Percentiles rank a stretch among this genome's conserved stretches.
Evolutionary conservation across 805 yeast genomes (phyloP).

Genomic region (Candida tibetensis): DNA sequence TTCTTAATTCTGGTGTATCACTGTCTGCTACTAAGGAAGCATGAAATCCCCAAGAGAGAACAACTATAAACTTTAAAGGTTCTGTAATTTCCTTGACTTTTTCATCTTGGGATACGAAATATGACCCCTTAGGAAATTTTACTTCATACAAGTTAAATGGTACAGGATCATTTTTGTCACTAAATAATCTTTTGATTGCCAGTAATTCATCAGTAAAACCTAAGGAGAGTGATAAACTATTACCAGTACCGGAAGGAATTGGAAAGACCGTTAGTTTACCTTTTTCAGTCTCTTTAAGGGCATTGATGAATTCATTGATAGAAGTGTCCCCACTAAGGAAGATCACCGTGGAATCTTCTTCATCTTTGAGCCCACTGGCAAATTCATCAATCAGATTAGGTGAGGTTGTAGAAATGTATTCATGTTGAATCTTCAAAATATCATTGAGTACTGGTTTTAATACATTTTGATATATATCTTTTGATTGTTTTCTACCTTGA

Average conservation of each 20-base stretch:
- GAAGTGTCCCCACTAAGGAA: slow-evolving; percentile 88
- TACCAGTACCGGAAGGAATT: slow-evolving; percentile 85
- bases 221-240: slow-evolving; percentile 68
- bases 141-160: slow-evolving; percentile 47
- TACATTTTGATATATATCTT: slow-evolving; percentile 40
- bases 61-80: slow-evolving; percentile 51
- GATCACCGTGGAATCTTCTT: slow-evolving; percentile 41
- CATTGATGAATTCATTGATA: slow-evolving; percentile 70
- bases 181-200: slow-evolving; percentile 37
- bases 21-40: slow-evolving; percentile 81
- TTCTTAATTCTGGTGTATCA: slow-evolving; percentile 64
- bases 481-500: slow-evolving; percentile 29
- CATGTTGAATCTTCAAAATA: slow-evolving; percentile 31
- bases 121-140: slow-evolving; percentile 37
- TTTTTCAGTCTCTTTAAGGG: slow-evolving; percentile 16
- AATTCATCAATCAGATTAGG: slow-evolving; percentile 37
- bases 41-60: slow-evolving; percentile 83
- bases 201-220: slow-evolving; percentile 29
- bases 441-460: slow-evolving; percentile 46
- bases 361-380: slow-evolving; percentile 26
- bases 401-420: slow-evolving; percentile 43
- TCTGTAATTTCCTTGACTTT: slow-evolving; percentile 9
- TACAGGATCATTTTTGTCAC: slow-evolving; percentile 16
- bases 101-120: slow-evolving; percentile 19
- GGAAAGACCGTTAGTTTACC: slow-evolving; percentile 26